Base-by-base conservation (phyloP, 2,329 filamentous ascomycete genomes). In the Ilyonectria mors-panacis region DNA sequence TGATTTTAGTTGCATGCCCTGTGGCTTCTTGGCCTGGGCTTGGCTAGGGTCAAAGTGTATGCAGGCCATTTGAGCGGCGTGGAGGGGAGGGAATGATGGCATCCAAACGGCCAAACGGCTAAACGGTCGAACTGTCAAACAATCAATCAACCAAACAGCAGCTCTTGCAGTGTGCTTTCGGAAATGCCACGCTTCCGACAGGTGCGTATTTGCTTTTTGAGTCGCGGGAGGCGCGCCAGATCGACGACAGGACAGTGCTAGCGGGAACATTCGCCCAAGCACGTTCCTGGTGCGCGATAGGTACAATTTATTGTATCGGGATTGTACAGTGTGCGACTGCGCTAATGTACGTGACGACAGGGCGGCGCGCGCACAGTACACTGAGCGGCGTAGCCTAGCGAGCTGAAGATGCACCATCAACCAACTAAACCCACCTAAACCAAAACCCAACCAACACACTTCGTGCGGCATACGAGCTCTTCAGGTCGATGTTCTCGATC, bases 141-240 rank as follows among this genome's bases (percentile, higher is more conserved):
- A 15, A 39, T 13, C 37, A 6, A 15, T 23, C 45, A 23, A 21
- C 45, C 44, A 47, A n/a, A 47, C n/a, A 26, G 8, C 45, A 26
- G 9, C 45, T 28, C 13, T 23, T 8, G 3, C 19, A 15, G 15
- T n/a, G 15, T 17, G n/a, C 6, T n/a, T n/a, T n/a, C 8, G 17
- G 17, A n/a, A 21, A 48, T 59, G 42, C n/a, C 56, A 21, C 15
- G 12, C 10, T 23, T 45, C 9, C 15, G 19, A n/a, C 42, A 6
- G n/a, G 35, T 56, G 53, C 2, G 2, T 59, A 28, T 19, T 61
- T 61, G 28, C 39, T 54, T 61, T 61, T 55, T 45, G 17, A 47
- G 45, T 44, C 63, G 63, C 63, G 51, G 63, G 51, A 66, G 63
- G 28, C 63, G 53, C 63, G 53, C 58, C 53, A 45, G 58, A 66